A percentile compares a stretch with the other conserved stretches of the same genome.
Conservation (phyloP, 177 flowering plant species). For the Vitis hybrid region DNA sequence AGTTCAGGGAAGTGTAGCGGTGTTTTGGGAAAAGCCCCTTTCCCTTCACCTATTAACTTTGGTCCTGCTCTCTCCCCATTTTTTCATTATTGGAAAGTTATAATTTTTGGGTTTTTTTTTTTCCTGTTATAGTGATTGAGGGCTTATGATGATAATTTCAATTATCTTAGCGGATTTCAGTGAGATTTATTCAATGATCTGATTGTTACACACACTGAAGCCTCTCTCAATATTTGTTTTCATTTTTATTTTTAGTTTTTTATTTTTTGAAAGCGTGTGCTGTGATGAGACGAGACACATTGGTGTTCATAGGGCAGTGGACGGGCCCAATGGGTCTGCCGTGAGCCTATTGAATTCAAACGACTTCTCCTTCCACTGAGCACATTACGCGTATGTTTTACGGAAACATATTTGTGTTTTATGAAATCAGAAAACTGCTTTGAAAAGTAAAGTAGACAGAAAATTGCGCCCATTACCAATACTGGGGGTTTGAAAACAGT, state of each 20-base stretch:
- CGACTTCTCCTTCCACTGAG: conserved; percentile 84
- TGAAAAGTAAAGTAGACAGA: neutral
- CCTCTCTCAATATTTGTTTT: conserved; percentile 12
- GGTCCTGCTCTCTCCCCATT: neutral
- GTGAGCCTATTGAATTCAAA: conserved; percentile 43
- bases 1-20: neutral
- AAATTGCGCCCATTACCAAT: conserved; percentile 80
- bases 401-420: neutral
- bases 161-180: conserved; percentile 75
- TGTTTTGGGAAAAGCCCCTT: neutral
- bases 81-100: neutral
- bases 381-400: conserved; percentile 1
- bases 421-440: conserved; percentile 9
- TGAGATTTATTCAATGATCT: conserved; percentile 63
- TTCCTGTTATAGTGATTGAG: neutral
- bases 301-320: conserved; percentile 50
- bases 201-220: conserved; percentile 82
- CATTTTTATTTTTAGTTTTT: neutral
- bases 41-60: neutral
- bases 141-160: conserved; percentile 53
- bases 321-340: conserved; percentile 26
- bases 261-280: conserved; percentile 13
- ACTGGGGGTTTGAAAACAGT: conserved; percentile 46
- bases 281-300: conserved; percentile 45
- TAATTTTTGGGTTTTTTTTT: neutral